Percentiles rank a stretch among this genome's conserved stretches.
Evolutionary conservation across 352 stramenopile genomes (phyloP).

Genomic region (Phytophthora boehmeriae): DNA sequence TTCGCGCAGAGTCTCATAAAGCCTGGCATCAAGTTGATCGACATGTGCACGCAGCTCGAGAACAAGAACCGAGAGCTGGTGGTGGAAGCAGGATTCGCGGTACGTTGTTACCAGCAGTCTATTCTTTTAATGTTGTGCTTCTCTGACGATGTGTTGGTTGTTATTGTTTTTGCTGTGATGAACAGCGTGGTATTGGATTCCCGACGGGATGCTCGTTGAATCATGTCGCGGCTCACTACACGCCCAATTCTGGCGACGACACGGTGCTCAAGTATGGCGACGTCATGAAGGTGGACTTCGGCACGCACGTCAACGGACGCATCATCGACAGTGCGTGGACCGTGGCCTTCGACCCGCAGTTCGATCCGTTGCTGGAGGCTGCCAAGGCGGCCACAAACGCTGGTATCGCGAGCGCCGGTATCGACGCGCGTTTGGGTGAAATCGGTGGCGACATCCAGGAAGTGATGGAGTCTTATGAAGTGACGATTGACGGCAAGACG

Average conservation of each 20-base stretch:
- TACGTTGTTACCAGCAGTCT: constrained; percentile 13
- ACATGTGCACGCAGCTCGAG: constrained; percentile 96
- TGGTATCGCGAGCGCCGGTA: constrained; percentile 92
- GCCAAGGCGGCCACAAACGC: constrained; percentile 94
- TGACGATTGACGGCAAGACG: constrained; percentile 95
- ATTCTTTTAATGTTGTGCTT: background rate
- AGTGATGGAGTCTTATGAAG: constrained; percentile 98
- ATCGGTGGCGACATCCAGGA: constrained; percentile 96
- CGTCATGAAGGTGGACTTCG: constrained; percentile 98
- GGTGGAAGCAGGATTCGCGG: constrained; percentile 90
- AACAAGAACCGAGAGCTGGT: constrained; percentile 97
- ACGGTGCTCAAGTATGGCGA: constrained; percentile 95
- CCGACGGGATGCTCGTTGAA: constrained; percentile 97
- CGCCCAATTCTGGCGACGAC: constrained; percentile 95
- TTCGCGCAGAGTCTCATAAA: constrained; percentile 97
- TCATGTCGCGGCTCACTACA: constrained; percentile 98
- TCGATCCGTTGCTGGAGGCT: constrained; percentile 92
- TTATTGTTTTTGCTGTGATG: constrained; percentile 28
- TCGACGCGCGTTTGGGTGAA: constrained; percentile 94
- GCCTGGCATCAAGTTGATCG: constrained; percentile 95
- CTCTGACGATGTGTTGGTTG: constrained; percentile 81
- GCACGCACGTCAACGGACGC: constrained; percentile 95
- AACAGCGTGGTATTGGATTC: constrained; percentile 41
- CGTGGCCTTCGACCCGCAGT: constrained; percentile 95
- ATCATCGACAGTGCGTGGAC: constrained; percentile 99